These are phyloP conservation scores for Dichomitus squalens DNA, from an alignment of 1,284 basidiomycete species.

Conservation along the genomic window DNA sequence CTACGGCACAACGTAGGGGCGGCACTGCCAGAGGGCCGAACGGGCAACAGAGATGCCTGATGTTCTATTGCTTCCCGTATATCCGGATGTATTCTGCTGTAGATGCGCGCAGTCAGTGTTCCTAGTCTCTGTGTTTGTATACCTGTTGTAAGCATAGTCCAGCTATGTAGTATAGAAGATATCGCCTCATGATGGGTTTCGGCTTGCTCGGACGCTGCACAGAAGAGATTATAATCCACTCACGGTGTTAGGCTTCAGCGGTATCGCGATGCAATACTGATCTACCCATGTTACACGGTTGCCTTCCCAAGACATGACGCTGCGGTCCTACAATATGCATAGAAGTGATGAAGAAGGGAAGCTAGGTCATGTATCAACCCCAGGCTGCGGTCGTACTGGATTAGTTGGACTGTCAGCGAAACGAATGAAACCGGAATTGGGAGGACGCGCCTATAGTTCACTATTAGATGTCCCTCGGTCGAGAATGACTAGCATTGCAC, in stretches of 20 bases:
- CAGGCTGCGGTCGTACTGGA: slow-evolving; percentile 72
- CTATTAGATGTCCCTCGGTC: slow-evolving; percentile 92
- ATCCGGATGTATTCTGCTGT: not conserved
- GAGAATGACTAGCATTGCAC: slow-evolving; percentile 71
- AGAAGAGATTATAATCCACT: not conserved
- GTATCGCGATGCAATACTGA: not conserved
- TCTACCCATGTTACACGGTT: not conserved
- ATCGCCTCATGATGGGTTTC: not conserved
- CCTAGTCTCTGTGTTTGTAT: too few relatives aligned
- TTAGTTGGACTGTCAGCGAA: not conserved
- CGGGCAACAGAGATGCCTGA: not conserved
- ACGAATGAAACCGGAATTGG: not conserved
- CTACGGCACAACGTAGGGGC: slow-evolving; percentile 27
- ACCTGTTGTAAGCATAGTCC: not conserved
- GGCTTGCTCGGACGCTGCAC: not conserved
- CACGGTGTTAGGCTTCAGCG: not conserved
- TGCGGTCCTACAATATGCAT: not conserved
- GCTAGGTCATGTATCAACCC: slow-evolving; percentile 46
- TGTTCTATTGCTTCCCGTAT: not conserved
- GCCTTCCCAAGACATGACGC: not conserved
- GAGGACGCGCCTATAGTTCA: slow-evolving; percentile 86
- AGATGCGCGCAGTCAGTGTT: not conserved
- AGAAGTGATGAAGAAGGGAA: not conserved
- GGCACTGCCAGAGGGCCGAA: not conserved
- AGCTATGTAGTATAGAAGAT: not conserved